Evolutionary conservation across 192 early-diverging fungal genomes (phyloP).

Genomic region (Spinellus fusiger): DNA sequence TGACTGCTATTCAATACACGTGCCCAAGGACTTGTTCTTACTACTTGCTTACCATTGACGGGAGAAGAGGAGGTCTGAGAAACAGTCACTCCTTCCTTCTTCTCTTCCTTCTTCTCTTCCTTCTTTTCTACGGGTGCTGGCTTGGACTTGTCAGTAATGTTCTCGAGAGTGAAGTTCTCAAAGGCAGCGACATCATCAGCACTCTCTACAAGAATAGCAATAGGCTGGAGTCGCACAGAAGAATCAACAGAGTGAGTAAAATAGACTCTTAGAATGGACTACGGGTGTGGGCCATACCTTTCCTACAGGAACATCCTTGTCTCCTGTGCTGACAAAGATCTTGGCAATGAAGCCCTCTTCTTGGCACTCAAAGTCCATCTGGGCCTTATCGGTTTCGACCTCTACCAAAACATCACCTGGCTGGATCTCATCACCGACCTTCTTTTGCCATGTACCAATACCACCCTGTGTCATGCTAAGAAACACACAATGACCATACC

Average conservation of each 20-base stretch:
- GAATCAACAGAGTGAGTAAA: not conserved
- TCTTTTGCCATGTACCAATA: slow-evolving; percentile 90
- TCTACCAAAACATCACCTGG: slow-evolving; percentile 93
- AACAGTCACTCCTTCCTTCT: slow-evolving; percentile 15
- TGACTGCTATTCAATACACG: not conserved
- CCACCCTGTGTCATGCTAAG: slow-evolving; percentile 85
- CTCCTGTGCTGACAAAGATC: slow-evolving; percentile 76
- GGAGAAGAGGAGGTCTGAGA: slow-evolving; percentile 29
- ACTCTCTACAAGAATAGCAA: slow-evolving; percentile 89
- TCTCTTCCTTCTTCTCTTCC: slow-evolving; percentile 2
- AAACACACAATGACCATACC: not conserved
- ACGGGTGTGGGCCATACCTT: too few species aligned
- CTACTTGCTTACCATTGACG: slow-evolving; percentile 26
- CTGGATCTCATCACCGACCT: slow-evolving; percentile 82
- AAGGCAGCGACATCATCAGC: slow-evolving; percentile 84
- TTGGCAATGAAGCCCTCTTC: slow-evolving; percentile 96
- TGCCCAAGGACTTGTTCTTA: not conserved
- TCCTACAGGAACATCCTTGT: slow-evolving; percentile 85
- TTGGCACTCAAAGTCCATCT: slow-evolving; percentile 99
- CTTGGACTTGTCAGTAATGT: too few species aligned
- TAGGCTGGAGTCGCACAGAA: slow-evolving; percentile 52
- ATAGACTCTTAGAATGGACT: too few species aligned
- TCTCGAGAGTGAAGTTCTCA: slow-evolving; percentile 65
- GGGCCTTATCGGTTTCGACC: slow-evolving; percentile 99
- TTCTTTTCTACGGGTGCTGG: slow-evolving; percentile 10